These are phyloP conservation scores for Chlorella sp. DNA, from an alignment of 139 green algal species.

Conservation along the genomic window DNA sequence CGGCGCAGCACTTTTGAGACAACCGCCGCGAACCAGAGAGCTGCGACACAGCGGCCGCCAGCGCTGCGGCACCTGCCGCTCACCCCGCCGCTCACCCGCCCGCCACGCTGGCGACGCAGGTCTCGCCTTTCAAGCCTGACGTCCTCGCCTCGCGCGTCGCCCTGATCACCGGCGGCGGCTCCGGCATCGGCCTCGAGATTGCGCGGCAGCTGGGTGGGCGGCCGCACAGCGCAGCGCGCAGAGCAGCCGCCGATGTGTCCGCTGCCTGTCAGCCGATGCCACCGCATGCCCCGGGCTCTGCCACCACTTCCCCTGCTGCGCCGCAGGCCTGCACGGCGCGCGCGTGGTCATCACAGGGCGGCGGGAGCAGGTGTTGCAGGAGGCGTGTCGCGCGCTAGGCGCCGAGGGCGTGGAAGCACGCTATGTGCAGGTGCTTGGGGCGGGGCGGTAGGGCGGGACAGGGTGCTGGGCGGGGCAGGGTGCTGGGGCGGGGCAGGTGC, in stretches of 20 bases:
- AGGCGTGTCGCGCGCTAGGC: conserved; percentile 45
- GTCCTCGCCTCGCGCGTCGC: conserved; percentile 60
- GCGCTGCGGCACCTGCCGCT: too few relatives aligned
- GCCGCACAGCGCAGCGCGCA: too few relatives aligned
- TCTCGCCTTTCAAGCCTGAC: conserved; percentile 40
- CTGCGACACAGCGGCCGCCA: too few relatives aligned
- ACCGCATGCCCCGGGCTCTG: too few relatives aligned
- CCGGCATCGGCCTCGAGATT: conserved; percentile 89
- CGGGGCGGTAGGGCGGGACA: too few relatives aligned
- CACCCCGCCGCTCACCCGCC: too few relatives aligned
- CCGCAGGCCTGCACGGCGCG: conserved; percentile 83
- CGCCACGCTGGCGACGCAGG: neutral
- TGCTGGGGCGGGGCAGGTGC: neutral
- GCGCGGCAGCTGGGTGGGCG: conserved; percentile 77
- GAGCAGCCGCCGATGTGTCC: too few relatives aligned
- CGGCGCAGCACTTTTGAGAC: too few relatives aligned
- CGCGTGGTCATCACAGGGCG: conserved; percentile 77
- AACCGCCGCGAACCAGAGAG: too few relatives aligned
- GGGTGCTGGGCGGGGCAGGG: neutral
- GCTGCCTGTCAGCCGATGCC: too few relatives aligned
- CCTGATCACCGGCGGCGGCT: conserved; percentile 81
- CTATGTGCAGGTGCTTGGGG: conserved; percentile 49
- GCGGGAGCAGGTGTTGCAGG: conserved; percentile 71
- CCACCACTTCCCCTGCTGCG: too few relatives aligned
- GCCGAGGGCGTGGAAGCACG: conserved; percentile 59